These are phyloP conservation scores for Eimeria zaria DNA, from an alignment of 169 alveolate genomes.

Conservation along the genomic window DNA sequence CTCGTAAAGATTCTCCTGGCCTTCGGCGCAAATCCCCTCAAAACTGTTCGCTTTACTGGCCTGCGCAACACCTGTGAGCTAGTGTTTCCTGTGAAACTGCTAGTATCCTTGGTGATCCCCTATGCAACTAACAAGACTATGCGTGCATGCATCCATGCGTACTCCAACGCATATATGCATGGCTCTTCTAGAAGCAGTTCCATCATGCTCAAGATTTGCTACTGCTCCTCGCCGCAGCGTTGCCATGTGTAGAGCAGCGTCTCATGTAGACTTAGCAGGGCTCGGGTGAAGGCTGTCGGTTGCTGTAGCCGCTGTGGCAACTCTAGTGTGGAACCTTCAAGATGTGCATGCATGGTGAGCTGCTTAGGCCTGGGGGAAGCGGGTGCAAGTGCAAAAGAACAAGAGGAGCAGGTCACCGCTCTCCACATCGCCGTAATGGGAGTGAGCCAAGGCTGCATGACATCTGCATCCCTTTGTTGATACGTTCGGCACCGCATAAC, in stretches of 20 bases:
- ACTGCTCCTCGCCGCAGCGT: not conserved
- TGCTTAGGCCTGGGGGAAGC: slow-evolving; percentile 14
- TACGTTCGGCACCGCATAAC: not conserved
- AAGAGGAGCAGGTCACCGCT: slow-evolving; percentile 10
- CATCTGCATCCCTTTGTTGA: not conserved
- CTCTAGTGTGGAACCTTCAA: not conserved
- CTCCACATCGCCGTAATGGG: slow-evolving; percentile 41
- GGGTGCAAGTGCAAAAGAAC: not conserved
- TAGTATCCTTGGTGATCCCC: not conserved
- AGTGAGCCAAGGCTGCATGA: not conserved
- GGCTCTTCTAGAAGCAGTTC: not conserved
- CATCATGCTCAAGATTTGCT: not conserved
- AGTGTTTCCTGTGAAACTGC: not conserved
- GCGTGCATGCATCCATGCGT: not conserved
- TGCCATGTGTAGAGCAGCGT: not conserved
- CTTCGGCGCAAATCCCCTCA: slow-evolving; percentile 58
- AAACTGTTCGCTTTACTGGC: slow-evolving; percentile 8
- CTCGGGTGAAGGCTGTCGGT: not conserved
- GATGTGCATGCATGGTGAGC: not conserved
- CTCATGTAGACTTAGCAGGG: not conserved
- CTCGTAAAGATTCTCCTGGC: slow-evolving; percentile 33
- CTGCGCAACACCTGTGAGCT: slow-evolving; percentile 37
- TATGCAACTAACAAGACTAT: not conserved
- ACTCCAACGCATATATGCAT: not conserved
- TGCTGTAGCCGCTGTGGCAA: not conserved